These are phyloP conservation scores for Irpex sp. DNA, from an alignment of 1,284 basidiomycete genomes.

Conservation along the genomic window DNA sequence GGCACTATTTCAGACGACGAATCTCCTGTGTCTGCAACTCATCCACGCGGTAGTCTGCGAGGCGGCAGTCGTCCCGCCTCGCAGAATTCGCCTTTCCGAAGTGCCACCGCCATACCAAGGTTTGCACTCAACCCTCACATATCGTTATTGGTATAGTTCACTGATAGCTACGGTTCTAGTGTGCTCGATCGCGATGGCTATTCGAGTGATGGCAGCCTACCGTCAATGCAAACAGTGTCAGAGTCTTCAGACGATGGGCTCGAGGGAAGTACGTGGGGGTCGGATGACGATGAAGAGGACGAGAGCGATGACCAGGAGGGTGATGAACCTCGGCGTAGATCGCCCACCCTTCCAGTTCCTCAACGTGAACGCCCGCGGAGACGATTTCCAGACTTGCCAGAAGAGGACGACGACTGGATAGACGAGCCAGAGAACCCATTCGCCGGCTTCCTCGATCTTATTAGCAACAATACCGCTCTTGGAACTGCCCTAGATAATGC, in stretches of 20 bases:
- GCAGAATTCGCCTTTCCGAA: neutral
- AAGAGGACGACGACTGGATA: constrained; percentile 8
- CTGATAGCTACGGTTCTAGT: neutral
- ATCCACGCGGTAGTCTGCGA: neutral
- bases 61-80: neutral
- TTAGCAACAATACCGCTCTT: neutral
- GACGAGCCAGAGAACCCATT: neutral
- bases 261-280: constrained; percentile 11
- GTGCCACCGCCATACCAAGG: neutral
- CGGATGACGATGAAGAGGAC: constrained; percentile 14
- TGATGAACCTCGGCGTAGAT: neutral
- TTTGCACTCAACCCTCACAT: neutral
- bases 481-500: neutral
- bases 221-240: constrained; percentile 26
- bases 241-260: constrained; percentile 20
- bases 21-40: neutral
- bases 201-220: constrained; percentile 23
- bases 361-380: neutral
- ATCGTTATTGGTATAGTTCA: too few species aligned
- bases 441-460: neutral
- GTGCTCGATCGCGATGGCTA: constrained; percentile 1
- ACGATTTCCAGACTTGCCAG: neutral
- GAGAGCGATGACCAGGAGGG: neutral
- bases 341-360: neutral
- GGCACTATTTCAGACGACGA: constrained; percentile 2